Conservation (phyloP, 2,329 filamentous ascomycete genomes). For the Karstenula rhodostoma region DNA sequence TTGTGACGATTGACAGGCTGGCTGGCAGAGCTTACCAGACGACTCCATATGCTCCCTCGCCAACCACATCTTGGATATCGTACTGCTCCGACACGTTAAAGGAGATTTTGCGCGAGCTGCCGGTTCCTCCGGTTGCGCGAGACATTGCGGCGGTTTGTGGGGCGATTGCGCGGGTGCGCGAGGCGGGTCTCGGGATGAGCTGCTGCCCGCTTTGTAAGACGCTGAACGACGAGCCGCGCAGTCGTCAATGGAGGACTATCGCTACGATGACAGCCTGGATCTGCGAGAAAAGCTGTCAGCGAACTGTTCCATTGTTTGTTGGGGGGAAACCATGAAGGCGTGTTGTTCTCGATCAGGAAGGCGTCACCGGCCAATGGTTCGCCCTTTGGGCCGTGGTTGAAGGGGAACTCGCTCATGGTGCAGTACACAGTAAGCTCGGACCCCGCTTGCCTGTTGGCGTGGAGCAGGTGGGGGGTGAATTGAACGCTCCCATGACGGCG, state of each 20-base stretch:
- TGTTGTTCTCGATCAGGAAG: constrained; percentile 30
- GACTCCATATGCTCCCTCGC: constrained; percentile 97
- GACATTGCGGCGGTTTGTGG: constrained; percentile 42
- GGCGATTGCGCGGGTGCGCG: constrained; percentile 32
- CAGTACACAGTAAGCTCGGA: constrained; percentile 3
- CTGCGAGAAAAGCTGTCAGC: constrained; percentile 1
- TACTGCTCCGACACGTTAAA: constrained; percentile 99
- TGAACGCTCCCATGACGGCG: background rate
- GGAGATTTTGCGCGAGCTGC: constrained; percentile 86
- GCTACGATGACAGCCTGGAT: constrained; percentile 7
- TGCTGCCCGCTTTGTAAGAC: background rate
- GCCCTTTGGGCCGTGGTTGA: constrained; percentile 21
- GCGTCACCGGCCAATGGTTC: constrained; percentile 20
- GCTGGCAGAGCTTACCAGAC: constrained; percentile 76
- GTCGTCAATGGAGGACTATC: constrained; percentile 10
- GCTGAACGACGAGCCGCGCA: background rate
- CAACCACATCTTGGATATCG: constrained; percentile 99
- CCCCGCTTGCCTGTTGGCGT: constrained; percentile 8
- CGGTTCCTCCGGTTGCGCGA: constrained; percentile 51
- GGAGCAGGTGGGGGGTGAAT: background rate
- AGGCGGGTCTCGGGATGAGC: constrained; percentile 22
- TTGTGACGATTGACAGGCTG: constrained; percentile 10
- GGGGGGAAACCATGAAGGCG: constrained; percentile 24
- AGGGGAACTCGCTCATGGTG: constrained; percentile 6
- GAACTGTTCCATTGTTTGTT: constrained; percentile 27